Conservation (phyloP, 106 monocot genomes). For the Agapanthus africanus region DNA sequence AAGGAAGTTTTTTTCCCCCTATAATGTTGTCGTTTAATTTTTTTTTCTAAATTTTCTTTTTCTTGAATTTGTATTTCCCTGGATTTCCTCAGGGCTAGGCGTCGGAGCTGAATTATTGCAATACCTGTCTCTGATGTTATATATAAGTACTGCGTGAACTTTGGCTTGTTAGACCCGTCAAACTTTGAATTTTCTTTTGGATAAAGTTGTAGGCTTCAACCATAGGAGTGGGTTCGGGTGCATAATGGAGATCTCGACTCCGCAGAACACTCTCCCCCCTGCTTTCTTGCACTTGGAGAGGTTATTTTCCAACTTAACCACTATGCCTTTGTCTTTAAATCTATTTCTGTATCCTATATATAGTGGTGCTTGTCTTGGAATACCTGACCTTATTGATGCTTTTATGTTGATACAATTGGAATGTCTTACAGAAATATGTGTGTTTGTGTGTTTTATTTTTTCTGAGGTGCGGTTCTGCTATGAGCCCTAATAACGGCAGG, state of each 20-base stretch:
- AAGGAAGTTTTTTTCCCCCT: too few species aligned
- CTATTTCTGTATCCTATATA: too few species aligned
- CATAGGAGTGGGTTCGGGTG: neutral
- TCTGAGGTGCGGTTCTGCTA: neutral
- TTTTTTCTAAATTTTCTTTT: too few species aligned
- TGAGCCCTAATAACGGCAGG: too few species aligned
- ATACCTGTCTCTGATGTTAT: neutral
- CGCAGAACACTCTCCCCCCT: neutral
- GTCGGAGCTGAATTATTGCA: constrained; percentile 22
- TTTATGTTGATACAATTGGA: neutral
- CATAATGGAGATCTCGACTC: neutral
- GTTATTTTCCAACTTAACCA: constrained; percentile 1
- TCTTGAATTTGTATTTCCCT: neutral
- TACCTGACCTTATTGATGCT: too few species aligned
- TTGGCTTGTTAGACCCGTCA: neutral
- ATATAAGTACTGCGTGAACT: neutral
- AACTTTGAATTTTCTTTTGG: neutral
- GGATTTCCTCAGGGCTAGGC: constrained; percentile 16
- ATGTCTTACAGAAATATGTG: neutral
- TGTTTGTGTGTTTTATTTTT: neutral
- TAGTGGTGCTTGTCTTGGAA: too few species aligned
- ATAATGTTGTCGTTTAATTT: too few species aligned
- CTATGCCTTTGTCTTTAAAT: neutral
- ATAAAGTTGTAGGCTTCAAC: too few species aligned
- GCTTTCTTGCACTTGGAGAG: neutral